Evolutionary conservation across 805 yeast species (phyloP).

Genomic region (Zygoascus flipseniorum): DNA sequence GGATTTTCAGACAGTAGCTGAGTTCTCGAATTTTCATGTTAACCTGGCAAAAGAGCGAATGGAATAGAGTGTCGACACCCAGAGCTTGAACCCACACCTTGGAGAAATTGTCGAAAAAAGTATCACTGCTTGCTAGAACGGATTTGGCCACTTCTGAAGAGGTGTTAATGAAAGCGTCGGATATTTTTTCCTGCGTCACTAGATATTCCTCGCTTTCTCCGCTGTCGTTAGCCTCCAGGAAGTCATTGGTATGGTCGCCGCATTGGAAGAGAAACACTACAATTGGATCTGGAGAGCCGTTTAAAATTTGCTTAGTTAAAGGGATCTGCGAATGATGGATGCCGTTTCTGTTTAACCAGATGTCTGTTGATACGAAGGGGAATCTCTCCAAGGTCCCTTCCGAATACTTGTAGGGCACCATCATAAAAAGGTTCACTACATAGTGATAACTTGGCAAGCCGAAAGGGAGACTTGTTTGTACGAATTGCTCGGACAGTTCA

Average conservation of each 20-base stretch:
- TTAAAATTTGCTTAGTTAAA: constrained; percentile 4
- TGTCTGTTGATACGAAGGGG: constrained; percentile 3
- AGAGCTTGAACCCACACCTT: constrained; percentile 12
- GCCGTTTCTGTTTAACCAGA: constrained; percentile 8
- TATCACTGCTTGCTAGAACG: constrained; percentile 9
- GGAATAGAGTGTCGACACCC: constrained; percentile 11
- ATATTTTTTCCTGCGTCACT: background rate
- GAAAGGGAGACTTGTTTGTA: constrained; percentile 15
- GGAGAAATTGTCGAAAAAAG: constrained; percentile 18
- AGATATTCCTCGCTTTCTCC: no score
- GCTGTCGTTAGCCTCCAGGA: background rate
- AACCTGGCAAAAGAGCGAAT: constrained; percentile 17
- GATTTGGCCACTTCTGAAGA: constrained; percentile 16
- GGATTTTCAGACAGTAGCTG: constrained; percentile 13
- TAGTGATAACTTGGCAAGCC: constrained; percentile 14
- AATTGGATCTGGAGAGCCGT: constrained; percentile 3
- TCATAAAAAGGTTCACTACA: constrained; percentile 10
- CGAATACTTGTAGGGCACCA: constrained; percentile 4
- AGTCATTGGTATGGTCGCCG: background rate
- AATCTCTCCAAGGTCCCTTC: background rate
- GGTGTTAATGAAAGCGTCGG: background rate
- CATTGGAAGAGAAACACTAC: constrained; percentile 11
- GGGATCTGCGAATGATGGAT: constrained; percentile 6
- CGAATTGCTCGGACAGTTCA: constrained; percentile 6
- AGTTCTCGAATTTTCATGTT: constrained; percentile 9